A percentile compares a stretch with the other conserved stretches of the same genome.
phyloP scores from a whole-genome alignment of 169 alveolate species.

The Eimeria maxima region DNA sequence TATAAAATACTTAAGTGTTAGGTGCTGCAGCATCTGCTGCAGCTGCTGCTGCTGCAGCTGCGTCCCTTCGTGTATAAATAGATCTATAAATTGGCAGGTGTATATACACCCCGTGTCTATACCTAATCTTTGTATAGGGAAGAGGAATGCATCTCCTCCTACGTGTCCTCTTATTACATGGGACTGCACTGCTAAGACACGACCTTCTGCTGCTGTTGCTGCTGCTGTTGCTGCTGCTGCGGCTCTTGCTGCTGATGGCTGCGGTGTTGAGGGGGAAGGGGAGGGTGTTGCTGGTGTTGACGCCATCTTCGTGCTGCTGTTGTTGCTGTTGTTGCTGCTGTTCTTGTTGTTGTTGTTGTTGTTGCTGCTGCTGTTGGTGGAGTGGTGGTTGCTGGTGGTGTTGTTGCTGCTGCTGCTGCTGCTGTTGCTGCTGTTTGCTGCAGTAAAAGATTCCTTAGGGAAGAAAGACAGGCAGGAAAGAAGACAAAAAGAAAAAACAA shows the following conservation, averaged over 20 bases:
- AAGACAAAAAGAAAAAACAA: no score
- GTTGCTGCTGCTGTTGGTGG: not conserved
- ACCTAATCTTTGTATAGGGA: conserved; percentile 87
- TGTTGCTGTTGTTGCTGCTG: not conserved
- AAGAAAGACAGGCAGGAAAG: no score
- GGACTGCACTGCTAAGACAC: conserved; percentile 85
- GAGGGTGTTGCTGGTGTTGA: not conserved
- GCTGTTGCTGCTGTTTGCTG: not conserved
- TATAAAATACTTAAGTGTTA: not conserved
- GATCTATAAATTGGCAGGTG: conserved; percentile 84
- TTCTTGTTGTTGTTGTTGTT: not conserved
- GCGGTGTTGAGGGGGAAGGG: not conserved
- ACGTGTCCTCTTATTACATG: conserved; percentile 87
- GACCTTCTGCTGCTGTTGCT: not conserved
- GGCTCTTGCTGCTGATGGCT: not conserved
- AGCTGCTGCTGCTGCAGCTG: conserved; percentile 81
- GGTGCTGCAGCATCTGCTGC: conserved; percentile 74
- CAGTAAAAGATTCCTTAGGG: no score
- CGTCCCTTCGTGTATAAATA: conserved; percentile 84
- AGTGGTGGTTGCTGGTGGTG: not conserved
- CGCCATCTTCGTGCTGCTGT: not conserved
- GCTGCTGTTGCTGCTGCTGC: conserved; percentile 18
- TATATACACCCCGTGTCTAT: conserved; percentile 86
- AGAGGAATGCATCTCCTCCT: conserved; percentile 86
- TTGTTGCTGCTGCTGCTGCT: not conserved